These are phyloP conservation scores for Omphalea diandra DNA, from an alignment of 441 rosid species.

Conservation along the genomic window DNA sequence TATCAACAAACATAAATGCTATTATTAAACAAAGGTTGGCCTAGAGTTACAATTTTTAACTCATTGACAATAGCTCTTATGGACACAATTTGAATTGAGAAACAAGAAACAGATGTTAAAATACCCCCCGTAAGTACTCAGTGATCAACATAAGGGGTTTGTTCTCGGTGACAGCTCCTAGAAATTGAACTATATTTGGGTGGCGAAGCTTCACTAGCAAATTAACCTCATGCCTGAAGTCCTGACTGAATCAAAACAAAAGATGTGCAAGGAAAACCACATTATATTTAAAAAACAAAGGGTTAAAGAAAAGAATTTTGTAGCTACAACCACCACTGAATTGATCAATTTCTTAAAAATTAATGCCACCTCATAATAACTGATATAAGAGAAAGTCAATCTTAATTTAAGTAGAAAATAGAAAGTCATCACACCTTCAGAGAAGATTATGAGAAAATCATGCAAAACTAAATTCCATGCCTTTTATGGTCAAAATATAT, in stretches of 20 bases:
- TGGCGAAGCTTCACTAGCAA: slow-evolving; percentile 98
- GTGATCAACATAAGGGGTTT: slow-evolving; percentile 99
- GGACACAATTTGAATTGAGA: slow-evolving; percentile 14
- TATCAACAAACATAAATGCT: slow-evolving; percentile 32
- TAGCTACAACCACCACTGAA: slow-evolving; percentile 20
- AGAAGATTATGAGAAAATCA: background rate
- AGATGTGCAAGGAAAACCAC: slow-evolving; percentile 16
- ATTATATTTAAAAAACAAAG: background rate
- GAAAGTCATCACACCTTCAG: background rate
- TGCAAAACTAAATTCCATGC: background rate
- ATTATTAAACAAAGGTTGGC: slow-evolving; percentile 14
- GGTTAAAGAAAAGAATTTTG: background rate
- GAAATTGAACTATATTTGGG: slow-evolving; percentile 93
- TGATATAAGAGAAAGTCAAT: background rate
- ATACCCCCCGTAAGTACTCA: slow-evolving; percentile 92
- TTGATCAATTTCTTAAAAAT: slow-evolving; percentile 8
- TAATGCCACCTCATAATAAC: background rate
- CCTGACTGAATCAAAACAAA: slow-evolving; percentile 66
- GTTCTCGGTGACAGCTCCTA: slow-evolving; percentile 98
- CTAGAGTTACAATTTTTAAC: slow-evolving; percentile 10
- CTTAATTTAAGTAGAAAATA: background rate
- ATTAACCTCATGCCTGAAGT: slow-evolving; percentile 98
- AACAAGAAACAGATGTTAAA: slow-evolving; percentile 22
- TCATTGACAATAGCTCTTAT: slow-evolving; percentile 12
- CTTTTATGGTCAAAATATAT: background rate